These are phyloP conservation scores for Penicillium griseofulvum DNA, from an alignment of 2,329 filamentous ascomycete genomes.

Conservation along the genomic window DNA sequence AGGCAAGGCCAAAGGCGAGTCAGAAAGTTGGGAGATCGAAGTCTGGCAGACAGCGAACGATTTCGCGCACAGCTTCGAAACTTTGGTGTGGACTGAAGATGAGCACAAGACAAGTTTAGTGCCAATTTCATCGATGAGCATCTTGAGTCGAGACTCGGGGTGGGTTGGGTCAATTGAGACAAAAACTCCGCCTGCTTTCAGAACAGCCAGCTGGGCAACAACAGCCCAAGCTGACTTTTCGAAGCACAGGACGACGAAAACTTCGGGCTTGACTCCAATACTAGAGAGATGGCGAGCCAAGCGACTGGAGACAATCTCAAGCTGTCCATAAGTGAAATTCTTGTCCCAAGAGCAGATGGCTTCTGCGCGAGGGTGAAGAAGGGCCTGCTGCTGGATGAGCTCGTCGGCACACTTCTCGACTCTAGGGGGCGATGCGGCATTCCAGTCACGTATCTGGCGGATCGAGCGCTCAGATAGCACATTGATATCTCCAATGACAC, in stretches of 20 bases:
- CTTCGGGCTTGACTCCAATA: slow-evolving; percentile 41
- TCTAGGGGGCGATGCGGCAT: slow-evolving; percentile 27
- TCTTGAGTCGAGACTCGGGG: slow-evolving; percentile 36
- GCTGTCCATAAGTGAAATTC: slow-evolving; percentile 36
- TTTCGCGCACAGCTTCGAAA: slow-evolving; percentile 28
- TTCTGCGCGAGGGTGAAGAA: slow-evolving; percentile 22
- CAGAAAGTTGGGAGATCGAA: slow-evolving; percentile 27
- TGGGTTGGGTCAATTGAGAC: slow-evolving; percentile 43
- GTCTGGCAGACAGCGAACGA: slow-evolving; percentile 30
- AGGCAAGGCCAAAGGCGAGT: slow-evolving; percentile 17
- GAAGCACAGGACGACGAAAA: slow-evolving; percentile 42
- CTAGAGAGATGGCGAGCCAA: slow-evolving; percentile 37
- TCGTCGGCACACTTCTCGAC: slow-evolving; percentile 38
- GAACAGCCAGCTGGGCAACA: slow-evolving; percentile 41
- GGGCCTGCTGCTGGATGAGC: slow-evolving; percentile 35
- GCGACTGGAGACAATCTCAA: slow-evolving; percentile 39
- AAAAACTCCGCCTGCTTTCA: slow-evolving; percentile 45
- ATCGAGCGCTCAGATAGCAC: slow-evolving; percentile 32
- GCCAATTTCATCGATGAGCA: slow-evolving; percentile 36
- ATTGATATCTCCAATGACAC: slow-evolving; percentile 29
- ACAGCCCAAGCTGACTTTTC: slow-evolving; percentile 47
- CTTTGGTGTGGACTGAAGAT: slow-evolving; percentile 28
- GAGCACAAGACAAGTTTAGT: slow-evolving; percentile 37
- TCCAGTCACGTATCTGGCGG: slow-evolving; percentile 36
- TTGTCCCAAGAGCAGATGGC: slow-evolving; percentile 39